Conservation (phyloP, 2,329 filamentous ascomycete genomes). For the Epichloe sp. region DNA sequence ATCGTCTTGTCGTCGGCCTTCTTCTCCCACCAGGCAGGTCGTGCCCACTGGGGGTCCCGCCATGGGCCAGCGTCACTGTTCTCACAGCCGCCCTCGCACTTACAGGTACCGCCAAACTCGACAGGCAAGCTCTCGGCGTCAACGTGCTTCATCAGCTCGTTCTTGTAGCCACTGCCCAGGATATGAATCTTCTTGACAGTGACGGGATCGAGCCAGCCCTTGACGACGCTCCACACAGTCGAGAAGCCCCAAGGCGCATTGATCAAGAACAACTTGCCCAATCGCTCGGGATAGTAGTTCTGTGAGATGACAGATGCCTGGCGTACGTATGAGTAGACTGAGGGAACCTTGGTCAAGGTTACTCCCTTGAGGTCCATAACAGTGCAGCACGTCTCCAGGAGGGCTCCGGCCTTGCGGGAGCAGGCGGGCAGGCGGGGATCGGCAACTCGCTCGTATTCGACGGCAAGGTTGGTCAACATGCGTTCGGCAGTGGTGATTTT, state of each 20-base stretch:
- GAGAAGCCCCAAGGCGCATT: conserved; percentile 96
- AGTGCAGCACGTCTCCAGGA: conserved; percentile 95
- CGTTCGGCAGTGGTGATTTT: conserved; percentile 86
- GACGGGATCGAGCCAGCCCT: conserved; percentile 91
- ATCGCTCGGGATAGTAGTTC: conserved; percentile 97
- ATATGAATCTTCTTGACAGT: conserved; percentile 95
- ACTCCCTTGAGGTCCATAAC: conserved; percentile 98
- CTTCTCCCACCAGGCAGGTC: conserved; percentile 51
- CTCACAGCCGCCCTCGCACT: conserved; percentile 70
- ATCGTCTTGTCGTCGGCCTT: conserved; percentile 24
- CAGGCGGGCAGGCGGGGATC: conserved; percentile 90
- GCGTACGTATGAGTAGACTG: conserved; percentile 79
- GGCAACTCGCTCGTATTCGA: conserved; percentile 93
- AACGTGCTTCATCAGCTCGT: conserved; percentile 72
- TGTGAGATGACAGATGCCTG: conserved; percentile 82
- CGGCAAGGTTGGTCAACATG: conserved; percentile 92
- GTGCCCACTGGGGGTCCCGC: conserved; percentile 53
- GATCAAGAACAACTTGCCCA: conserved; percentile 94
- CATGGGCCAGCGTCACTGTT: conserved; percentile 87
- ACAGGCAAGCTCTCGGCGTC: conserved; percentile 82
- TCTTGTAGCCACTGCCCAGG: conserved; percentile 68
- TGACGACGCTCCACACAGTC: conserved; percentile 71
- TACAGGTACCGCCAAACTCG: conserved; percentile 71
- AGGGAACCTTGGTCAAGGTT: conserved; percentile 63
- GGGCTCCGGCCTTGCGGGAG: conserved; percentile 76